A percentile compares a stretch with the other conserved stretches of the same genome.
These are phyloP conservation scores for Chlorella sp. DNA, from an alignment of 139 green algal species.

Conservation along the genomic window DNA sequence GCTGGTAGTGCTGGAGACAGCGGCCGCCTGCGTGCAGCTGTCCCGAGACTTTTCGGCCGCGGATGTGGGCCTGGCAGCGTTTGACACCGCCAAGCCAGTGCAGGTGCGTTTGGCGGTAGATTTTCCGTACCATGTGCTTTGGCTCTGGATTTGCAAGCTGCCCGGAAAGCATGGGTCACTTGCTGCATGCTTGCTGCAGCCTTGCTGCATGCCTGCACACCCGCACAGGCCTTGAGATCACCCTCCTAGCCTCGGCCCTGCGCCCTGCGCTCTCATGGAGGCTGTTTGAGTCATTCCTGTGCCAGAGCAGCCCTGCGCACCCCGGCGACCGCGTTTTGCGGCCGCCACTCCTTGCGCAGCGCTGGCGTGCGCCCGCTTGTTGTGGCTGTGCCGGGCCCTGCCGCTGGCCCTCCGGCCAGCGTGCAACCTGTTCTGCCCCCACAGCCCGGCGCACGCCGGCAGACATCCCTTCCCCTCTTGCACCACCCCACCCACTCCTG, in stretches of 20 bases:
- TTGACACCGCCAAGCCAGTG: conserved; percentile 10
- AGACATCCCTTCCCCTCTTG: background rate
- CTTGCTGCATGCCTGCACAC: background rate
- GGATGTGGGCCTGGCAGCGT: background rate
- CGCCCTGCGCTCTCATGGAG: conserved; percentile 7
- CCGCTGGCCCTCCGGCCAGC: background rate
- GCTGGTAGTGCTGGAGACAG: conserved; percentile 19
- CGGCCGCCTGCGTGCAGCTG: conserved; percentile 19
- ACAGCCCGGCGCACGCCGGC: conserved; percentile 4
- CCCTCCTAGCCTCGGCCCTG: conserved; percentile 24
- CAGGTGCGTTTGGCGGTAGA: background rate
- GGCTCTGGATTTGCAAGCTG: background rate
- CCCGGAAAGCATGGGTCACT: too few relatives aligned
- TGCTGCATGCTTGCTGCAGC: background rate
- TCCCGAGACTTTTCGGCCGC: background rate
- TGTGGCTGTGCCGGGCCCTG: background rate
- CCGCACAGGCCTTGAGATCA: conserved; percentile 52
- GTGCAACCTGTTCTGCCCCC: background rate
- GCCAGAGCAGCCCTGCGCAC: conserved; percentile 38
- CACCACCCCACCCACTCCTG: background rate
- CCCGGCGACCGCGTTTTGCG: conserved; percentile 27
- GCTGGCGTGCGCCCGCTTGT: conserved; percentile 1
- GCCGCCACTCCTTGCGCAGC: background rate
- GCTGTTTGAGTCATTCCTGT: conserved; percentile 56
- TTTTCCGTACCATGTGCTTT: background rate